These are phyloP conservation scores for Caloboletus inedulis DNA, from an alignment of 1,284 basidiomycete species.

Conservation along the genomic window DNA sequence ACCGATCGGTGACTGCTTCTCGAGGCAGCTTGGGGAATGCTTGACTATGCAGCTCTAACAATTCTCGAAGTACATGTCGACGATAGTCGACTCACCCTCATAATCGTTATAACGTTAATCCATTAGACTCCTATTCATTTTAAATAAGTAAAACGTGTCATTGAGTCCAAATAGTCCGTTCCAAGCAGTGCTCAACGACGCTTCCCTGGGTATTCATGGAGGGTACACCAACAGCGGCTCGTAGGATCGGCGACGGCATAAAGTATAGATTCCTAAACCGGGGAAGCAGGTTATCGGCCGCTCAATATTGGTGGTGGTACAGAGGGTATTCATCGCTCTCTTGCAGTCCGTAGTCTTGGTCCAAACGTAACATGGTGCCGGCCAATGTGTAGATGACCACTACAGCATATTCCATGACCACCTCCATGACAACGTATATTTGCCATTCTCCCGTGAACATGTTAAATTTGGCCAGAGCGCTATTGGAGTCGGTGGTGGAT, in stretches of 20 bases:
- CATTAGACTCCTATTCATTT: not conserved
- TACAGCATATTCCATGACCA: conserved; percentile 56
- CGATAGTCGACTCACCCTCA: not conserved
- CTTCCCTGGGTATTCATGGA: not conserved
- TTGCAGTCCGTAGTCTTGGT: conserved; percentile 32
- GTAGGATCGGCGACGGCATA: not conserved
- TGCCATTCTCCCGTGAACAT: conserved; percentile 52
- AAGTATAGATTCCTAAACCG: not conserved
- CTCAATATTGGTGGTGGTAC: conserved; percentile 24
- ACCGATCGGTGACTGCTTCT: conserved; percentile 37
- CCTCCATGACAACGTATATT: conserved; percentile 51
- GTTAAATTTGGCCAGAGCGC: conserved; percentile 48
- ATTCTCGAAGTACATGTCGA: too few relatives aligned
- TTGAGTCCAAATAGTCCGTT: not conserved
- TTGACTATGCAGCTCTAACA: conserved; percentile 77
- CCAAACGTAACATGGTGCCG: conserved; percentile 31
- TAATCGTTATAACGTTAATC: not conserved
- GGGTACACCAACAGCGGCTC: not conserved
- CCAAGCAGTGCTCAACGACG: not conserved
- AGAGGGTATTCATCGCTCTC: conserved; percentile 34
- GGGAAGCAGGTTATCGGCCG: too few relatives aligned
- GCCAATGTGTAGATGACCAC: conserved; percentile 48
- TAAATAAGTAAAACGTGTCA: not conserved
- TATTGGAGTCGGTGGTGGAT: conserved; percentile 5
- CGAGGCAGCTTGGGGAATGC: conserved; percentile 52